Evolutionary conservation across 2,329 filamentous ascomycete species (phyloP).

Genomic region (Rhinocladiella similis): DNA sequence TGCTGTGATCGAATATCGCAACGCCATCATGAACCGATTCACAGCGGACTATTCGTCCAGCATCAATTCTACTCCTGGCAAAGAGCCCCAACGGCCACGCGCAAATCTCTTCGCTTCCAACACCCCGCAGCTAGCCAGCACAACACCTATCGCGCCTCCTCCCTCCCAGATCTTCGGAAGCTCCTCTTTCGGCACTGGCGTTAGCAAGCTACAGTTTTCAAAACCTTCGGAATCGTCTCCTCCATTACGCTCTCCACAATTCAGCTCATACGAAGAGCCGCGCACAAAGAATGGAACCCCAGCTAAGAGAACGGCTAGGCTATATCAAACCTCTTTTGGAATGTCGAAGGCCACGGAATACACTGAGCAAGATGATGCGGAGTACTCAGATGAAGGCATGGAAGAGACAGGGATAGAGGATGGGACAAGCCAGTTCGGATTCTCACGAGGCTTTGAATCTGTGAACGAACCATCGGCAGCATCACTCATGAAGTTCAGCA

Average conservation of each 20-base stretch:
- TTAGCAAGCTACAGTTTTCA: conserved; percentile 39
- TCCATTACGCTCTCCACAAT: conserved; percentile 37
- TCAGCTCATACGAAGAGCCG: conserved; percentile 30
- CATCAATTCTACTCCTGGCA: conserved; percentile 25
- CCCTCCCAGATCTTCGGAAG: conserved; percentile 54
- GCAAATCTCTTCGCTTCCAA: conserved; percentile 20
- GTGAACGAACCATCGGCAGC: conserved; percentile 12
- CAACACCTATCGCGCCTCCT: conserved; percentile 55
- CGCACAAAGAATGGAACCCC: conserved; percentile 32
- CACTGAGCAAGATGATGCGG: conserved; percentile 11
- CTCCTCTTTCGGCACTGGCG: conserved; percentile 46
- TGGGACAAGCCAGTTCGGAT: conserved; percentile 29
- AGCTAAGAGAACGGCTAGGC: conserved; percentile 7
- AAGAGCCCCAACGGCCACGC: conserved; percentile 14
- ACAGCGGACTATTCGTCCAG: conserved; percentile 30
- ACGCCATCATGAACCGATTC: conserved; percentile 26
- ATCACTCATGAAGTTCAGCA: conserved; percentile 40
- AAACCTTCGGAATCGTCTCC: conserved; percentile 41
- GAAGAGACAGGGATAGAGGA: conserved; percentile 42
- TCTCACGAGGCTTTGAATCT: conserved; percentile 9
- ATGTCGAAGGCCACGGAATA: conserved; percentile 11
- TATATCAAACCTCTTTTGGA: conserved; percentile 16
- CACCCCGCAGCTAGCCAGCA: conserved; percentile 25
- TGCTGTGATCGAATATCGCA: background rate
- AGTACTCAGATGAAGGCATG: conserved; percentile 18